Evolutionary conservation across 208 protist species (phyloP), one percentile per base, ranked within the genome.

Genomic region (Acanthamoeba castellanii): DNA sequence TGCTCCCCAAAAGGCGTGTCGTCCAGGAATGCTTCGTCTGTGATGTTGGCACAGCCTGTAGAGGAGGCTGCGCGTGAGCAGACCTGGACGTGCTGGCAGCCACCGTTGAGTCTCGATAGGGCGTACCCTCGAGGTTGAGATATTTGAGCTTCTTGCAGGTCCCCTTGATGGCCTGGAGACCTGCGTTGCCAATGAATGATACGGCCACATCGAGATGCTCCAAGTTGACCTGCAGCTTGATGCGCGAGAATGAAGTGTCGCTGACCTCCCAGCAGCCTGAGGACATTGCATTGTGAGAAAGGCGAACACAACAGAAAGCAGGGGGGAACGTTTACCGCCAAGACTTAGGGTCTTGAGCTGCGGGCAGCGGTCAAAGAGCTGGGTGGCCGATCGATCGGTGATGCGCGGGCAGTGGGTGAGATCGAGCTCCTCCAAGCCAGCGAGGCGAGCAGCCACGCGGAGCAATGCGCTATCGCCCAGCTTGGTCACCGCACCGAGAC

Each of bases 221-320:
- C 22, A 93, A 57, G 6, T 20, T 20, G 25, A 45, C 42, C 61
- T 93, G 88, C 88, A 93, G 37, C 61, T 72, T 76, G 42, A 93
- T 93, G 20, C 50, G 59, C 30, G 34, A 27, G 34, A 93, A 93
- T 16, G 88, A 93, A 8, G 27, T 18, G 50, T 93, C 88, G 27
- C 88, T 78, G 22, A 93, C 32, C 61, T 93, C 88, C 88, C 88
- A 93, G 66, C 88, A 93, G 50, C 88, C 88, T 93, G 88, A 74
- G 42, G 32, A 74, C 32, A 32, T 74, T 11, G 27, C 3, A 11
- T 20, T 74, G 32, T 42, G 30, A 74, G 66, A 32, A 25, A 16
- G 30, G 30, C 18, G 13, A 6, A 50, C 30, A 50, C 7, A 18
- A 34, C 9, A 7, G 11, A 52, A 52, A 91, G 55, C 66, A 2